These are phyloP conservation scores for Lactifluus volemus DNA, from an alignment of 768 basidiomycete genomes.

Conservation along the genomic window DNA sequence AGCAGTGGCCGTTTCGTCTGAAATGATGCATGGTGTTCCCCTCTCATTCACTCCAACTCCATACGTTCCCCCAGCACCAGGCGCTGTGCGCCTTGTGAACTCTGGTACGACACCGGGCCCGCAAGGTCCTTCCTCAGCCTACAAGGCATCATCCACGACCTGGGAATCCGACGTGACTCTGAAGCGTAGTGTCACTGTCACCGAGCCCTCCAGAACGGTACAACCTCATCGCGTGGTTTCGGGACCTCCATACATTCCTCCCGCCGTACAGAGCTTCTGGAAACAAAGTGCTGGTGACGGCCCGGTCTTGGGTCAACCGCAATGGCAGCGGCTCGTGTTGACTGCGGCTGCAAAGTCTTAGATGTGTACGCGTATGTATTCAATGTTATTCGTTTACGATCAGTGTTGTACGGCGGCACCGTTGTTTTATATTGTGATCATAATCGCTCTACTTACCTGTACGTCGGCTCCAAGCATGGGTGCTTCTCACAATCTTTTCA, in stretches of 20 bases:
- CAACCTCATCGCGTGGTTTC: not conserved
- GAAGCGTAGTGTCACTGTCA: not conserved
- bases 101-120: not conserved
- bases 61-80: not conserved
- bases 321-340: slow-evolving; percentile 12
- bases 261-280: not conserved
- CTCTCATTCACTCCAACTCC: slow-evolving; percentile 5
- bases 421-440: not conserved
- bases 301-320: not conserved
- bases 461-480: not conserved
- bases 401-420: not conserved
- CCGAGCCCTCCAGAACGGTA: not conserved
- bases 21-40: not conserved
- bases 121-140: not conserved
- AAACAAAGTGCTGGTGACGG: not conserved
- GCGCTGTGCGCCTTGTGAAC: not conserved
- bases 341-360: slow-evolving; percentile 3
- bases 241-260: not conserved
- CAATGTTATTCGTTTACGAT: too few species aligned
- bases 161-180: not conserved
- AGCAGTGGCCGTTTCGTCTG: too few species aligned
- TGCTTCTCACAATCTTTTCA: not conserved
- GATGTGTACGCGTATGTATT: not conserved
- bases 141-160: not conserved
- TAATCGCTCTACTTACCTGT: not conserved